phyloP scores from a whole-genome alignment of 179 eudicot species.

The Camellia oleifera region DNA sequence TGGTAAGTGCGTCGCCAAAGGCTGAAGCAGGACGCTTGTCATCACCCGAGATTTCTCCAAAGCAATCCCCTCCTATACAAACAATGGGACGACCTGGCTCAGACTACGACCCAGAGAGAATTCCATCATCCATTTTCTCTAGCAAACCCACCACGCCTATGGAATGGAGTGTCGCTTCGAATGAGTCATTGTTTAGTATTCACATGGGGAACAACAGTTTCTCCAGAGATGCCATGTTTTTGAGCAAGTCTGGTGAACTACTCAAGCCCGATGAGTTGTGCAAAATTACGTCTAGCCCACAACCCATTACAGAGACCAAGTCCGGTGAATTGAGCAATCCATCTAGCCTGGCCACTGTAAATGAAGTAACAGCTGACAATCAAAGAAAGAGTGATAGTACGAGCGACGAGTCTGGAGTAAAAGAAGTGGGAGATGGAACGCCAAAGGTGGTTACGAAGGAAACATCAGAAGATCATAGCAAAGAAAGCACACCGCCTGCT shows the following conservation, averaged over 20 bases:
- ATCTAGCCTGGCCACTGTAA: conserved; percentile 8
- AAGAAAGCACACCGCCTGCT: conserved; percentile 1
- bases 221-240: conserved; percentile 39
- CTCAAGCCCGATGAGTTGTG: conserved; percentile 21
- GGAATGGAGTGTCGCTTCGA: conserved; percentile 78
- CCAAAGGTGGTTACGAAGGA: conserved; percentile 3
- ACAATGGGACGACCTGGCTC: conserved; percentile 44
- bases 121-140: conserved; percentile 60
- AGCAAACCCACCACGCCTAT: conserved; percentile 37
- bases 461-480: conserved; percentile 11
- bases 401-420: not conserved
- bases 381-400: conserved; percentile 10
- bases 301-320: not conserved
- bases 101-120: conserved; percentile 42
- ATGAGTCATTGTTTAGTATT: conserved; percentile 76
- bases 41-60: not conserved
- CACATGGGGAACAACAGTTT: conserved; percentile 75
- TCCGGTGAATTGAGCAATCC: not conserved
- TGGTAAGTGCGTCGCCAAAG: conserved; percentile 1
- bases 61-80: conserved; percentile 52
- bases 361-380: conserved; percentile 8
- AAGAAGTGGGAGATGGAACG: not conserved
- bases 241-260: conserved; percentile 47
- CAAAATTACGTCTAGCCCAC: not conserved
- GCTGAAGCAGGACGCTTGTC: not conserved